A percentile compares a stretch with the other conserved stretches of the same genome.
Evolutionary conservation across 441 rosid species (phyloP).

Genomic region (Syzygium syzygioides): DNA sequence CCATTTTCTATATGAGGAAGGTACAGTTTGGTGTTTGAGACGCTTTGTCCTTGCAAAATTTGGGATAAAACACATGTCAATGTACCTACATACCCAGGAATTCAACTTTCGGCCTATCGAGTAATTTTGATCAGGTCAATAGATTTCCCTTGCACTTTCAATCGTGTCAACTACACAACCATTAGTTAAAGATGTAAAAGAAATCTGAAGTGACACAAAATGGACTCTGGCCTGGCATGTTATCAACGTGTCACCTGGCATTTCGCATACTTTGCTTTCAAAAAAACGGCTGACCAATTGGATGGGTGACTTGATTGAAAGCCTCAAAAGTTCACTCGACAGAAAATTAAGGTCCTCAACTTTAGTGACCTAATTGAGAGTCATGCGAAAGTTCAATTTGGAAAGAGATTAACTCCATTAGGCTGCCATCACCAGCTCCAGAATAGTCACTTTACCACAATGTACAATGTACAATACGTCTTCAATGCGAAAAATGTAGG

Average conservation of each 20-base stretch:
- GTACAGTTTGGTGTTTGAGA: not conserved
- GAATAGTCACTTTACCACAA: not conserved
- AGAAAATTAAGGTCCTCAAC: not conserved
- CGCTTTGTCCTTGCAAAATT: not conserved
- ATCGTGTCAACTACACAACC: not conserved
- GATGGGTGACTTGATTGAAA: not conserved
- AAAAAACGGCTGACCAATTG: not conserved
- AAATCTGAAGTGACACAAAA: not conserved
- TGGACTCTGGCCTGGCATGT: not conserved
- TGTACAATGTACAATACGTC: not conserved
- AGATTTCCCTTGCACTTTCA: not conserved
- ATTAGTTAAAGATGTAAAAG: not conserved
- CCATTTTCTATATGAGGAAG: not conserved
- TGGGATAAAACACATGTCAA: not conserved
- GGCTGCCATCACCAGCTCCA: not conserved
- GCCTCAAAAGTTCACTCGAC: not conserved
- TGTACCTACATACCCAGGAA: not conserved
- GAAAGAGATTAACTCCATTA: not conserved
- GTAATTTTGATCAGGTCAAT: not conserved
- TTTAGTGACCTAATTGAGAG: not conserved
- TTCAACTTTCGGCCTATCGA: not conserved
- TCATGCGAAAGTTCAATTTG: not conserved
- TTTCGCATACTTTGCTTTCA: not conserved
- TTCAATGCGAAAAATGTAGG: not conserved
- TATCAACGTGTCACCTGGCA: not conserved